These are phyloP conservation scores for Neonectria sp. DNA, from an alignment of 2,329 filamentous ascomycete species.

Conservation along the genomic window DNA sequence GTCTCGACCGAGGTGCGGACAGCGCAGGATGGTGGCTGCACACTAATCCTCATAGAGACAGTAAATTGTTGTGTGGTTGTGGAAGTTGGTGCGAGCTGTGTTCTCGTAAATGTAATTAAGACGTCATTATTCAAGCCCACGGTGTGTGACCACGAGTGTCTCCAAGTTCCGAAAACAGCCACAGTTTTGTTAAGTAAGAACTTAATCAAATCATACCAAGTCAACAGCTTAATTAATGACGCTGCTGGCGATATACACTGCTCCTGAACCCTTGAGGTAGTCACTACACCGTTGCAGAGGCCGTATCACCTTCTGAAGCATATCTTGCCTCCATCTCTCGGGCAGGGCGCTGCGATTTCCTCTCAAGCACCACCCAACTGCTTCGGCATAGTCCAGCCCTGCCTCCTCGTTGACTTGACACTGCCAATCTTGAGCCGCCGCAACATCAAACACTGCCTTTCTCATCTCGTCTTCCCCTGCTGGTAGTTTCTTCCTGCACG, in stretches of 20 bases:
- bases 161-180: neutral
- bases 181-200: neutral
- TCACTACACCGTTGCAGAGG: constrained; percentile 9
- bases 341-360: constrained; percentile 7
- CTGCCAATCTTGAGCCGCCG: constrained; percentile 25
- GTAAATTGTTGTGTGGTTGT: neutral
- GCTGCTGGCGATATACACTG: neutral
- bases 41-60: constrained; percentile 12
- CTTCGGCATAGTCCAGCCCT: constrained; percentile 19
- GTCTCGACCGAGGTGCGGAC: neutral
- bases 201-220: neutral
- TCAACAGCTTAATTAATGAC: neutral
- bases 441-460: constrained; percentile 4
- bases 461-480: neutral
- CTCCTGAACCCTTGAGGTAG: neutral
- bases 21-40: neutral
- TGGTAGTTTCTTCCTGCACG: neutral
- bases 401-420: constrained; percentile 18
- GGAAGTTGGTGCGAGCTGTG: neutral
- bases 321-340: constrained; percentile 26
- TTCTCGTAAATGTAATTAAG: no score
- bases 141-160: neutral
- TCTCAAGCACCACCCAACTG: constrained; percentile 26
- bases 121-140: neutral
- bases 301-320: constrained; percentile 19